phyloP scores from a whole-genome alignment of 768 basidiomycete species.

The Agaricus subrufescens region DNA sequence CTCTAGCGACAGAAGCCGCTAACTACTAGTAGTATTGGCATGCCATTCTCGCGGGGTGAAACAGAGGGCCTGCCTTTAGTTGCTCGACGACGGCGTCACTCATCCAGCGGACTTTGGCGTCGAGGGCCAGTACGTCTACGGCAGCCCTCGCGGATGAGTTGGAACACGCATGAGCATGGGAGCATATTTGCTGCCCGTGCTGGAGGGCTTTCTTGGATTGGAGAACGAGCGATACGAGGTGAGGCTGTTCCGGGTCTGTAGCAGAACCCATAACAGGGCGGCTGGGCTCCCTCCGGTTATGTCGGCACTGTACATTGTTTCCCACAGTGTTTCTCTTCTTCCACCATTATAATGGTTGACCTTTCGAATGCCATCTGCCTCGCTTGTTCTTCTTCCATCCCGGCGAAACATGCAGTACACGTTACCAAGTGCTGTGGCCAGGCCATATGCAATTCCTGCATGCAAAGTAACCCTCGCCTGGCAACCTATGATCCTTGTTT shows the following conservation, averaged over 20 bases:
- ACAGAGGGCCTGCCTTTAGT: constrained; percentile 48
- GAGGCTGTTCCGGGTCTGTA: constrained; percentile 39
- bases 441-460: constrained; percentile 61
- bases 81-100: constrained; percentile 72
- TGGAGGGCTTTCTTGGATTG: constrained; percentile 83
- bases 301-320: not conserved
- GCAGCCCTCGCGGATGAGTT: constrained; percentile 61
- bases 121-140: constrained; percentile 69
- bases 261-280: constrained; percentile 2
- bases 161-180: constrained; percentile 57
- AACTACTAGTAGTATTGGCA: constrained; percentile 38
- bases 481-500: constrained; percentile 70
- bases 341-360: not conserved
- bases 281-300: not conserved
- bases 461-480: constrained; percentile 56
- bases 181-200: constrained; percentile 72
- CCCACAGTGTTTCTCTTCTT: not conserved
- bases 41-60: not conserved
- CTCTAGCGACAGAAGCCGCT: constrained; percentile 68
- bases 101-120: constrained; percentile 79
- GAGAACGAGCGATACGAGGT: constrained; percentile 70
- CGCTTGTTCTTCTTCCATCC: constrained; percentile 58
- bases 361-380: constrained; percentile 43
- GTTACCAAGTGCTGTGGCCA: constrained; percentile 60
- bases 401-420: constrained; percentile 29